Conservation (phyloP, 441 rosid genomes). For the Eutrema salsugineum region DNA sequence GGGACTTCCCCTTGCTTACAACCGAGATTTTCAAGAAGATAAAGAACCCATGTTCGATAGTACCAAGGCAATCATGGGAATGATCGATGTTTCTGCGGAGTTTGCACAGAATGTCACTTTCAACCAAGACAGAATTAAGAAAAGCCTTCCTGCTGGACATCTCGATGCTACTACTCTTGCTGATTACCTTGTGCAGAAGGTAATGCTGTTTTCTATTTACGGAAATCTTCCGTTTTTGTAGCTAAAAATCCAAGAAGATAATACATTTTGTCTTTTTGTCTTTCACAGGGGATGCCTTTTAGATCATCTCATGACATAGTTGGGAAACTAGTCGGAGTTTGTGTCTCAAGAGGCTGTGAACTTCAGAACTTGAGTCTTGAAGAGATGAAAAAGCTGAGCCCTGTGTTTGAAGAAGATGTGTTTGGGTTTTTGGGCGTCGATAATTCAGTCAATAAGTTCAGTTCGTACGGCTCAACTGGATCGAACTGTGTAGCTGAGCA, state of each 20-base stretch:
- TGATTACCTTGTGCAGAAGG: constrained; percentile 95
- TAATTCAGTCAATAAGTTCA: constrained; percentile 78
- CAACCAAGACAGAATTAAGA: constrained; percentile 58
- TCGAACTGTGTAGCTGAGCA: constrained; percentile 63
- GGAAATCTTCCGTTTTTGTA: background rate
- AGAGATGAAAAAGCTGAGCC: constrained; percentile 58
- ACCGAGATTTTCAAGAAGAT: constrained; percentile 98
- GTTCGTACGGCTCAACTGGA: constrained; percentile 90
- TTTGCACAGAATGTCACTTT: constrained; percentile 84
- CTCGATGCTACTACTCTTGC: constrained; percentile 97
- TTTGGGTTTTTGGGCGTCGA: constrained; percentile 79
- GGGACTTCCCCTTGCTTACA: constrained; percentile 96
- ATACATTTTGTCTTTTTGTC: background rate
- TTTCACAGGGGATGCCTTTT: constrained; percentile 75
- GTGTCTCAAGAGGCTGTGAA: constrained; percentile 67
- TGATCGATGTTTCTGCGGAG: constrained; percentile 96
- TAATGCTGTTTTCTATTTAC: constrained; percentile 22
- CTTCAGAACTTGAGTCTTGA: constrained; percentile 74
- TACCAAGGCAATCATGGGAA: constrained; percentile 69
- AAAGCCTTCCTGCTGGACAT: constrained; percentile 82
- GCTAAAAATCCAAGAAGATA: background rate
- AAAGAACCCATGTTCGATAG: constrained; percentile 94
- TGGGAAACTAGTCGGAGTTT: constrained; percentile 78
- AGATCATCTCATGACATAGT: constrained; percentile 91
- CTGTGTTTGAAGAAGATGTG: constrained; percentile 74